A percentile compares a stretch with the other conserved stretches of the same genome.
Evolutionary conservation across 148 eudicot species (phyloP).

Genomic region (Polygonum maritimum): DNA sequence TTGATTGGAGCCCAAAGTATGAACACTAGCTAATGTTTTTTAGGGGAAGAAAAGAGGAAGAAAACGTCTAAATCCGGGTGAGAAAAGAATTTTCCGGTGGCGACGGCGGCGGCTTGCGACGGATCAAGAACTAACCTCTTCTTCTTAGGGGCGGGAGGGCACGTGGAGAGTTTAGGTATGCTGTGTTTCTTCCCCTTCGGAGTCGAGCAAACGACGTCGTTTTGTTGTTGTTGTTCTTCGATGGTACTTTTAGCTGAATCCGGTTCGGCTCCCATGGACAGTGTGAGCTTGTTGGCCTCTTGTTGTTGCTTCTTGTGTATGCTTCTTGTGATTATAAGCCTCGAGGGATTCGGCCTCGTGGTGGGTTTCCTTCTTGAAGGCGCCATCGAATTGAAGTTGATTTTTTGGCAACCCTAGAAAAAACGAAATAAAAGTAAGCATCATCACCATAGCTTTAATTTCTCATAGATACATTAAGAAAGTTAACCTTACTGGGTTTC

Average conservation of each 20-base stretch:
- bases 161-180: constrained; percentile 40
- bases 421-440: not conserved
- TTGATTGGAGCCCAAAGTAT: constrained; percentile 11
- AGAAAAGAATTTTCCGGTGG: constrained; percentile 29
- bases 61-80: constrained; percentile 50
- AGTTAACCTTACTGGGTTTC: too few relatives aligned
- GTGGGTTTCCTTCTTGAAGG: constrained; percentile 5
- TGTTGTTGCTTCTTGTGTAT: constrained; percentile 22
- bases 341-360: not conserved
- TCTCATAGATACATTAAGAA: too few relatives aligned
- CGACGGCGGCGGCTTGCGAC: not conserved
- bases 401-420: not conserved
- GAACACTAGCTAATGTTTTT: constrained; percentile 8
- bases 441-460: too few relatives aligned
- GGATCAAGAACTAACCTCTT: constrained; percentile 4
- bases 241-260: not conserved
- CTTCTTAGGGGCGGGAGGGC: constrained; percentile 65
- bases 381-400: not conserved
- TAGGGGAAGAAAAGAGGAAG: constrained; percentile 28
- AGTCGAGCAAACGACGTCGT: constrained; percentile 26
- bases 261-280: not conserved
- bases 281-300: not conserved
- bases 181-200: constrained; percentile 35
- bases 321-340: constrained; percentile 27
- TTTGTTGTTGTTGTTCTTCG: not conserved